phyloP scores from a whole-genome alignment of 2,329 filamentous ascomycete species.

The Rutstroemia sp. region DNA sequence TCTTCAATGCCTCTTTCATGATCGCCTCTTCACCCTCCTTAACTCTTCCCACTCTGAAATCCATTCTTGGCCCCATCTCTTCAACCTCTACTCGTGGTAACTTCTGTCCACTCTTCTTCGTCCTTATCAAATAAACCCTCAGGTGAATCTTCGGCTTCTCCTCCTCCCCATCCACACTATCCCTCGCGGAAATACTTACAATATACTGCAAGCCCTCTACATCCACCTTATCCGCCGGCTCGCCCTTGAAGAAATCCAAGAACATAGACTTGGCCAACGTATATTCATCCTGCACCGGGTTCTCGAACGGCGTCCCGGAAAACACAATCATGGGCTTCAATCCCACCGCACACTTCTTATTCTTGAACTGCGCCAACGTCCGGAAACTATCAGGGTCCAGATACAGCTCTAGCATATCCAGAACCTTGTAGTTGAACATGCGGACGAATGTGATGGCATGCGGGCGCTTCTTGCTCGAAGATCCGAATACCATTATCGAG shows the following conservation, averaged over 20 bases:
- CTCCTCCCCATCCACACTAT: constrained; percentile 40
- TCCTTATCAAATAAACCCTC: constrained; percentile 78
- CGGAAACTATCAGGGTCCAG: constrained; percentile 69
- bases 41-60: constrained; percentile 77
- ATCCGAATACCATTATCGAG: constrained; percentile 75
- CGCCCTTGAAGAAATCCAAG: constrained; percentile 84
- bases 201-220: constrained; percentile 93
- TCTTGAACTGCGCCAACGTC: constrained; percentile 67
- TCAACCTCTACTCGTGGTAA: constrained; percentile 88
- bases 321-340: constrained; percentile 90
- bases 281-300: constrained; percentile 69
- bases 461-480: constrained; percentile 89
- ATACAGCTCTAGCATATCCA: constrained; percentile 91
- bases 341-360: constrained; percentile 67
- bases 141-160: constrained; percentile 54
- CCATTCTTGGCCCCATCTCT: constrained; percentile 90
- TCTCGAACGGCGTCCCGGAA: constrained; percentile 80
- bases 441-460: constrained; percentile 79
- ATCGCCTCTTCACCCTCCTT: constrained; percentile 70
- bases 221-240: constrained; percentile 72
- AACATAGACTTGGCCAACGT: constrained; percentile 82
- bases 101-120: constrained; percentile 78
- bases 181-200: constrained; percentile 71
- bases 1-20: constrained; percentile 87
- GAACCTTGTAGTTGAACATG: constrained; percentile 76